Evolutionary conservation across 1,139 yeast species (phyloP), one percentile per base, ranked within the genome.

Genomic region (Scheffersomyces parashehatae): DNA sequence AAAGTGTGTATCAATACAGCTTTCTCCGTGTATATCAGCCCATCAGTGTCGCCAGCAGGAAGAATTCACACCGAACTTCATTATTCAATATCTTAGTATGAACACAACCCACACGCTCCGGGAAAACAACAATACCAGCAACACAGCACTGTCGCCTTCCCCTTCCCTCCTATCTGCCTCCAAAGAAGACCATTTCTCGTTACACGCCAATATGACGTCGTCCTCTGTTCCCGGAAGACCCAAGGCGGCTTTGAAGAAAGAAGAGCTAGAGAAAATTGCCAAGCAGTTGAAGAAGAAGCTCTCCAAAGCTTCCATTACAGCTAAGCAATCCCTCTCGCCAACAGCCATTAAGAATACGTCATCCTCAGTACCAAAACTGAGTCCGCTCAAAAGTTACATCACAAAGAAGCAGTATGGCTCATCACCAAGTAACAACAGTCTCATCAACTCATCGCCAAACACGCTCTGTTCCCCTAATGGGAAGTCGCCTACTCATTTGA

Each of bases 231-330:
- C 35, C 11, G 49, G 49, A 26, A 64, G 62, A 44, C 65, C 64
- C 14, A 69, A 69, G 49, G 68, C 75, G 3, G 71, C 75, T 9
- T 62, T 74, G 52, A 67, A 67, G 48, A 73, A 73, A 54, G 79
- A 73, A 46, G 79, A 74, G 47, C 60, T 74, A 44, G 79, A 74
- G 50, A 66, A 70, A 47, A 74, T 74, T 33, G 79, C 79, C 48
- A 67, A 67, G 45, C 75, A 73, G 53, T 62, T 74, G 47, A 74
- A 73, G 58, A 68, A 65, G 43, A 73, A 72, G 51, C 61, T 74
- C 29, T 68, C 76, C 34, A 67, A 64, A 51, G 79, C 79, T 10
- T 69, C 77, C 20, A 68, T 73, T 35, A 64, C 79, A 16, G 79
- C 79, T 28, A 74, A 73, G 51, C 75, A 70, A 52, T 63, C 69